phyloP scores from a whole-genome alignment of 106 monocot species.

The Allium sativum region DNA sequence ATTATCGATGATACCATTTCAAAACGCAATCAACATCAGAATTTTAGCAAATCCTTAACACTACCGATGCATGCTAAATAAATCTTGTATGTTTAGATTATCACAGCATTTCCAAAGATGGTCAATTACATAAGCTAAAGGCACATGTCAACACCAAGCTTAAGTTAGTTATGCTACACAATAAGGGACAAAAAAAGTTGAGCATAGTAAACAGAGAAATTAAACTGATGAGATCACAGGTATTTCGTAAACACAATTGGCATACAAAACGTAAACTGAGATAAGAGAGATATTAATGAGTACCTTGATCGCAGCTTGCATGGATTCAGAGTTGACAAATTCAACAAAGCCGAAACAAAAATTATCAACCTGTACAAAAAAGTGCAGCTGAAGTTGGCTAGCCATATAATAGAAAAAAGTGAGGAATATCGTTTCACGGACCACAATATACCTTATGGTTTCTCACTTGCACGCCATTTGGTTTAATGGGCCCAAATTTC shows the following conservation, averaged over 20 bases:
- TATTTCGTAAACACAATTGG: neutral
- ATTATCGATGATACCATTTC: no score
- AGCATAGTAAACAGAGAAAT: neutral
- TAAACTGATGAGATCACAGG: no score
- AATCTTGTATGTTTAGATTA: no score
- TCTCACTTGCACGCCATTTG: conserved; percentile 82
- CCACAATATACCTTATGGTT: conserved; percentile 48
- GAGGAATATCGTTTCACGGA: neutral
- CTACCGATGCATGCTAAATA: no score
- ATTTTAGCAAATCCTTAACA: no score
- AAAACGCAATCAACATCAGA: no score
- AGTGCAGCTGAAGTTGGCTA: no score
- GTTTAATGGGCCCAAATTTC: conserved; percentile 77
- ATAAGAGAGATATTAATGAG: neutral
- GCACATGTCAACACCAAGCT: neutral
- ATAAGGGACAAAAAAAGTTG: neutral
- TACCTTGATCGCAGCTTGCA: conserved; percentile 57
- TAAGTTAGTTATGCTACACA: neutral
- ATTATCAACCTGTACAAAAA: conserved; percentile 15
- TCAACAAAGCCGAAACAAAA: conserved; percentile 55
- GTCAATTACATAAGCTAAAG: neutral
- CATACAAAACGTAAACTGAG: neutral
- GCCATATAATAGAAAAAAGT: neutral
- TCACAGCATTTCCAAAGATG: no score
- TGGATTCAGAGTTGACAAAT: conserved; percentile 32